Percentiles rank a stretch among this genome's conserved stretches.
Evolutionary conservation across 345 rosid species (phyloP).

Genomic region (Citrus hindsii): DNA sequence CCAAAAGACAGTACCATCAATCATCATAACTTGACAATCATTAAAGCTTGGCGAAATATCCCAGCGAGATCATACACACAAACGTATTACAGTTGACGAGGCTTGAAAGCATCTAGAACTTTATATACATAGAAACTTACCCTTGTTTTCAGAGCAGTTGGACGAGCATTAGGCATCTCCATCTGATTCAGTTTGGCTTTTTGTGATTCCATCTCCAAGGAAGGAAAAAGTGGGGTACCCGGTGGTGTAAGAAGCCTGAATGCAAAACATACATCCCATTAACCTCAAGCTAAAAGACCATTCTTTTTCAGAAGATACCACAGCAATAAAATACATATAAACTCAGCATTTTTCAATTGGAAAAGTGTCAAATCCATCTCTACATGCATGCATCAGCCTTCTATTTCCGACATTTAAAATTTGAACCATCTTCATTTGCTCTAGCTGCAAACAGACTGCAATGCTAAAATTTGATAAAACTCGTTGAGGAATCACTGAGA

Average conservation of each 20-base stretch:
- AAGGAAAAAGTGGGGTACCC: conserved; percentile 62
- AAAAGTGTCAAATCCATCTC: not conserved
- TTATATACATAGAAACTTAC: conserved; percentile 28
- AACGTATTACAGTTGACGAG: not conserved
- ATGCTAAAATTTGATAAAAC: not conserved
- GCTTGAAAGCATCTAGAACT: conserved; percentile 7
- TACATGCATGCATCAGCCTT: not conserved
- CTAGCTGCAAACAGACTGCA: not conserved
- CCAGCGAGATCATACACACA: not conserved
- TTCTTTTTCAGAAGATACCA: not conserved
- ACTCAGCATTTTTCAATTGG: not conserved
- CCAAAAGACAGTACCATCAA: not conserved
- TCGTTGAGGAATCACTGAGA: not conserved
- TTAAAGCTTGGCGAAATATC: not conserved
- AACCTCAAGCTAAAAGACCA: not conserved
- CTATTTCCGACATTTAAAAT: not conserved
- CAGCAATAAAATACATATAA: not conserved
- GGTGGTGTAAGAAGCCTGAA: conserved; percentile 94
- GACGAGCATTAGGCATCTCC: conserved; percentile 46
- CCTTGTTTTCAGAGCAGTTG: conserved; percentile 46
- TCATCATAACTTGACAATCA: not conserved
- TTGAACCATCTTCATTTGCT: not conserved
- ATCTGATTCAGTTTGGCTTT: conserved; percentile 43
- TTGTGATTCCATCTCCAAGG: conserved; percentile 61
- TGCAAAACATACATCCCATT: conserved; percentile 1